phyloP scores from a whole-genome alignment of 805 yeast genomes.

The Saccharomycopsis sp. region DNA sequence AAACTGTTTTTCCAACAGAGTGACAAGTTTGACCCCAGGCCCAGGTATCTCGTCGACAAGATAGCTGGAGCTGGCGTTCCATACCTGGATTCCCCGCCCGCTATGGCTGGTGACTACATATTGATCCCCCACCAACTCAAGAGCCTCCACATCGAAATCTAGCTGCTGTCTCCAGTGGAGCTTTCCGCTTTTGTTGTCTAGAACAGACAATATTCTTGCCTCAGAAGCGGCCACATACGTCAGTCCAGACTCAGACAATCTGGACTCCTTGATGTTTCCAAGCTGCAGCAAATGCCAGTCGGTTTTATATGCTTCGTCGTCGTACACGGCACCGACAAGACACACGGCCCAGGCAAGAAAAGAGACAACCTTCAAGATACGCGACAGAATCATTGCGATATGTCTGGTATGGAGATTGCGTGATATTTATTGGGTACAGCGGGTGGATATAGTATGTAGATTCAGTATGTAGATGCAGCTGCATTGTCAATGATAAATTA shows the following conservation, averaged over 20 bases:
- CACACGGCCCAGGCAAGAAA: not conserved
- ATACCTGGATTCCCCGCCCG: not conserved
- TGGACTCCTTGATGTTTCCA: slow-evolving; percentile 25
- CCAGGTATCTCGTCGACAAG: not conserved
- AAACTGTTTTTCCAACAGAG: not conserved
- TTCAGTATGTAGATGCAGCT: not conserved
- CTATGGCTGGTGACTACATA: not conserved
- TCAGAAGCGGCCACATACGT: slow-evolving; percentile 26
- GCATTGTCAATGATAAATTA: not conserved
- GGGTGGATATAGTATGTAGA: too few relatives aligned
- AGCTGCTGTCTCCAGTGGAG: slow-evolving; percentile 29
- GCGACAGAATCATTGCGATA: not conserved
- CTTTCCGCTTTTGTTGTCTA: slow-evolving; percentile 25
- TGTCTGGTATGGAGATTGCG: not conserved
- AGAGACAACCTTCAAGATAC: not conserved
- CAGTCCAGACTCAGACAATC: slow-evolving; percentile 20
- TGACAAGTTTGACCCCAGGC: not conserved
- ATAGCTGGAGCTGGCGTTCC: not conserved
- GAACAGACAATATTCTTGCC: slow-evolving; percentile 25
- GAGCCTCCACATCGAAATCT: not conserved
- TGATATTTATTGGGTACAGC: too few relatives aligned
- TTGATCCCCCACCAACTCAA: not conserved
- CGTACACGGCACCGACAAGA: slow-evolving; percentile 23
- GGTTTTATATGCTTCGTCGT: slow-evolving; percentile 37
- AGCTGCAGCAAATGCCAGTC: slow-evolving; percentile 39